These are phyloP conservation scores for Coemansia sp. DNA, from an alignment of 192 early-diverging fungal genomes.

Conservation along the genomic window DNA sequence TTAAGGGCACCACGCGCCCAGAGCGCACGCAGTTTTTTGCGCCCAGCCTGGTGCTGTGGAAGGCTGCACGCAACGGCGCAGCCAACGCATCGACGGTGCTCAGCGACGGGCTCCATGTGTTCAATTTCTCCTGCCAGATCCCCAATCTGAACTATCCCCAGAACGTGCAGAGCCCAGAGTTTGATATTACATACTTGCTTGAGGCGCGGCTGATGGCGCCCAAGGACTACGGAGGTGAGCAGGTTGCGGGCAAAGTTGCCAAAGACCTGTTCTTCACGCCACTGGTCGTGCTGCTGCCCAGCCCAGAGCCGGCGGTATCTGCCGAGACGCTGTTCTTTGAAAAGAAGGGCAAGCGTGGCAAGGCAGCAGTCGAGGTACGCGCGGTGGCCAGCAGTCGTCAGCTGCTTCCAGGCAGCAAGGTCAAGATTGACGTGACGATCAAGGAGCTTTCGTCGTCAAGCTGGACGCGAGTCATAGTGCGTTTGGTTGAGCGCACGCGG, in stretches of 20 bases:
- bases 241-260: conserved; percentile 18
- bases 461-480: conserved; percentile 40
- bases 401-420: conserved; percentile 33
- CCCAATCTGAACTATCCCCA: conserved; percentile 53
- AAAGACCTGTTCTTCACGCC: conserved; percentile 42
- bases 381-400: conserved; percentile 21
- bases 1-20: conserved; percentile 13
- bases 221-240: conserved; percentile 24
- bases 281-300: conserved; percentile 27
- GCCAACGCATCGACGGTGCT: conserved; percentile 44
- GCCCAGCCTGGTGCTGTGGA: conserved; percentile 33
- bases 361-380: conserved; percentile 42
- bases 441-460: conserved; percentile 41
- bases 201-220: conserved; percentile 28
- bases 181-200: conserved; percentile 30
- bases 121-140: conserved; percentile 49
- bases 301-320: conserved; percentile 11
- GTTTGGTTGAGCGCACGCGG: conserved; percentile 42
- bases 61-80: conserved; percentile 35
- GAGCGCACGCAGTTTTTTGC: conserved; percentile 23
- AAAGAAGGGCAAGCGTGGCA: conserved; percentile 47
- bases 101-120: conserved; percentile 49
- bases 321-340: conserved; percentile 49
- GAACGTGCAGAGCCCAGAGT: conserved; percentile 27
- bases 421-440: conserved; percentile 41